Percentiles rank a stretch among this genome's conserved stretches.
Evolutionary conservation across 192 early-diverging fungal genomes (phyloP).

Genomic region (Umbelopsis isabellina): DNA sequence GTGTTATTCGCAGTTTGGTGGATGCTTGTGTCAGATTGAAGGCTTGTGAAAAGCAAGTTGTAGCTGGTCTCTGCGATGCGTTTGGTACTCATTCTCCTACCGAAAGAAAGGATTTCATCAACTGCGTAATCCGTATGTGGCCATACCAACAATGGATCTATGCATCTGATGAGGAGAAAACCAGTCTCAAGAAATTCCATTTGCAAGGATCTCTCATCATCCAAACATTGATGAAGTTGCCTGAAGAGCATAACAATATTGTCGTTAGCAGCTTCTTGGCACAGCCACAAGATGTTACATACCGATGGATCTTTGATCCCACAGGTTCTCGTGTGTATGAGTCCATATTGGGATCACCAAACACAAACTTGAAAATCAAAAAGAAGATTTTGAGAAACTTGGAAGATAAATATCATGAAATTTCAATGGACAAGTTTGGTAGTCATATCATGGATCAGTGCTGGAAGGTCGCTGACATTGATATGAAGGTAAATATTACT

Average conservation of each 20-base stretch:
- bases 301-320: constrained; percentile 65
- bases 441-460: constrained; percentile 80
- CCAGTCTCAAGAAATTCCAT: constrained; percentile 53
- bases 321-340: constrained; percentile 78
- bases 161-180: constrained; percentile 41
- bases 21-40: constrained; percentile 65
- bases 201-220: constrained; percentile 72
- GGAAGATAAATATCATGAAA: constrained; percentile 54
- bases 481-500: constrained; percentile 52
- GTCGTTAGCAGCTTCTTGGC: constrained; percentile 67
- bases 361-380: constrained; percentile 65
- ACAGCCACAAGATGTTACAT: constrained; percentile 47
- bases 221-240: constrained; percentile 65
- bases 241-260: constrained; percentile 58
- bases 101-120: constrained; percentile 54
- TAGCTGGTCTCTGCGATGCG: constrained; percentile 57
- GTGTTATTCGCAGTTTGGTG: constrained; percentile 71
- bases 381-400: constrained; percentile 66
- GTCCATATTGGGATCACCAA: constrained; percentile 58
- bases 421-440: constrained; percentile 77
- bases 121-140: constrained; percentile 64
- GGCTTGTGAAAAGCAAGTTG: constrained; percentile 60
- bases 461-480: constrained; percentile 74
- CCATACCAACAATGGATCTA: constrained; percentile 47
- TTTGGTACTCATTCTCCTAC: constrained; percentile 54